Evolutionary conservation across 768 basidiomycete species (phyloP), one percentile per base, ranked within the genome.

Genomic region (Tylopilus cervinicoccineus): DNA sequence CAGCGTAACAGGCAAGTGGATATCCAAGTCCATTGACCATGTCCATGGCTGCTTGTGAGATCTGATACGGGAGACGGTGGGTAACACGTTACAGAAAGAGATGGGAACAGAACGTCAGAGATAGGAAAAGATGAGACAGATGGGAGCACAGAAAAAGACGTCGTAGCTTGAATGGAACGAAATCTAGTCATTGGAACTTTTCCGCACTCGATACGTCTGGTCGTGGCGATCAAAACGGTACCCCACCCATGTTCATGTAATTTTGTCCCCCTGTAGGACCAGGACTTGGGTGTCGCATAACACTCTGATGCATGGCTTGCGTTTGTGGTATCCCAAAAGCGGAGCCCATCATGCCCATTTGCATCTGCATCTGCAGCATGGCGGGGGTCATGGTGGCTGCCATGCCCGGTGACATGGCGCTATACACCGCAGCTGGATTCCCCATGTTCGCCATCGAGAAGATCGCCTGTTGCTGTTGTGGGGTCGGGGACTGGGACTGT

Each of bases 281-380:
- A 13, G 87, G 85, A 62, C 80, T 87, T 12, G 86, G 79, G 65
- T 91, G 85, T 50, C 88, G 79, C 86, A 91, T 84, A 47, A 90
- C 85, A 54, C 86, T 88, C 60, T 84, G 83, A 45, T 88, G 87
- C 82, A 90, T 88, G n/a, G 86, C 79, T 53, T 86, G 84, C 32
- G 78, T 75, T 55, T 82, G 78, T 14, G 73, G 69, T 39, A 75
- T 76, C 22, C 74, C 76, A 58, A 77, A 81, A 45, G 79, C 75
- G 14, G 70, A 57, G 20, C 65, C 70, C 71, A 75, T 74, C 62
- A 71, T 69, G 40, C 70, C 71, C 71, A 76, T 73, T 32, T 59
- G 71, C 74, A 73, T 76, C 63, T 65, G 76, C 80, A 79, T 81
- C 11, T 67, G 67, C 16, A 67, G 52, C 65, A 67, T 65, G 23